These are phyloP conservation scores for Rhizophora apiculata DNA, from an alignment of 345 rosid species.

Conservation along the genomic window DNA sequence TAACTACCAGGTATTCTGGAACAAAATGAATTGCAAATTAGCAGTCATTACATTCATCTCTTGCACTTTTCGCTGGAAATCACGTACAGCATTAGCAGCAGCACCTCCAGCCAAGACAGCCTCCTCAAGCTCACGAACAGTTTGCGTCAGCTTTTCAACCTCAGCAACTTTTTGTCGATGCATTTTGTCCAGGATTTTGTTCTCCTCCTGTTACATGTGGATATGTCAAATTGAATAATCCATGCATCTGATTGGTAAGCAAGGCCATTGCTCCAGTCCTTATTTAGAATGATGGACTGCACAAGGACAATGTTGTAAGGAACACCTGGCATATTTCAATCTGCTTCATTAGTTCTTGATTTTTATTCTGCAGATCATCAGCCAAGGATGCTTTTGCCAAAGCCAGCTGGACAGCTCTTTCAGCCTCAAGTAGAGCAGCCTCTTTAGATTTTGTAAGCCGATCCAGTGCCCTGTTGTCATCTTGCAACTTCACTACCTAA, in stretches of 20 bases:
- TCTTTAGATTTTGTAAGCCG: constrained; percentile 53
- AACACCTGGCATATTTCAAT: constrained; percentile 52
- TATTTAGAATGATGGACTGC: not conserved
- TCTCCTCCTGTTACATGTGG: constrained; percentile 38
- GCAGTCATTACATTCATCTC: constrained; percentile 41
- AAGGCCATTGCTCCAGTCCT: not conserved
- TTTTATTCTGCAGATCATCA: constrained; percentile 53
- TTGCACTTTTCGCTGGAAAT: constrained; percentile 45
- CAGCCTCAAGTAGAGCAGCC: constrained; percentile 52
- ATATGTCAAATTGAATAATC: not conserved
- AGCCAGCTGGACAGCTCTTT: constrained; percentile 48
- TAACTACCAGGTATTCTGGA: not conserved
- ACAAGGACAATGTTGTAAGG: not conserved
- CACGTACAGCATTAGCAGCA: constrained; percentile 53
- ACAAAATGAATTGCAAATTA: constrained; percentile 8
- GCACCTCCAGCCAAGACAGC: constrained; percentile 53
- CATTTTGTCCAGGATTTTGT: constrained; percentile 48
- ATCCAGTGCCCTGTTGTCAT: constrained; percentile 48
- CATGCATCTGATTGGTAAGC: no score
- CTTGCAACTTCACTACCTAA: constrained; percentile 44
- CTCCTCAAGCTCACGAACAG: constrained; percentile 53
- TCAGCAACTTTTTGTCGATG: constrained; percentile 52
- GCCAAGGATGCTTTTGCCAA: constrained; percentile 49
- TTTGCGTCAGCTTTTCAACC: constrained; percentile 53
- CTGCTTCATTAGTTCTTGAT: constrained; percentile 52